Evolutionary conservation across 108 stramenopile species (phyloP), one percentile per base, ranked within the genome.

Genomic region (Cyclotella atomus): DNA sequence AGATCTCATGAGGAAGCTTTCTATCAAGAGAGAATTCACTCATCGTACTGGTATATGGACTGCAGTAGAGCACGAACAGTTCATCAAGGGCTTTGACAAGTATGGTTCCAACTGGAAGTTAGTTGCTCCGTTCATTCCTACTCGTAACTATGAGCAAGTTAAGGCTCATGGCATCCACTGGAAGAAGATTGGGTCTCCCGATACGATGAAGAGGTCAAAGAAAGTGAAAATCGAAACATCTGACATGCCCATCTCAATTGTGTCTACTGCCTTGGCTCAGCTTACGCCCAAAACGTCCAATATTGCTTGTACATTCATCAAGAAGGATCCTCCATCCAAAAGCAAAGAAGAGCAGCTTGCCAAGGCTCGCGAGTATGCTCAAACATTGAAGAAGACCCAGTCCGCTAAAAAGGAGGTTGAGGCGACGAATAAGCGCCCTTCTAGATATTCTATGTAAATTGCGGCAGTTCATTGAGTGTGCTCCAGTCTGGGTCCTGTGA

Each of bases 111-210:
- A 52, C 7, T 81, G 79, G 79, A 65, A 64, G 38, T 3, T 46
- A 32, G 73, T 81, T 1, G 28, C 68, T 33, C 27, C 59, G 20
- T 70, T 60, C 24, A 66, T 81, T 29, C 73, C 73, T 19, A 81
- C 79, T 14, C 72, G 79, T 32, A 63, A 56, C 38, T 41, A 43
- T 32, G 25, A 55, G 60, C 79, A 81, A 70, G 79, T 81, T 27
- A 73, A 56, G 62, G 33, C 68, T 27, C 79, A 81, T 59, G 79
- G 72, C 17, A 59, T 33, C 36, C 67, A 81, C 49, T 81, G 79
- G 79, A 55, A 54, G 25, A 70, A 45, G 54, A 57, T 81, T 47
- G 44, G 73, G 2, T 81, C 79, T n/a, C 79, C 79, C 0, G 28
- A 21, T 15, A 57, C 28, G 20, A 77, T 77, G 76, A 77, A 61